Evolutionary conservation across 495 filamentous ascomycete genomes (phyloP), one percentile per base, ranked within the genome.

Genomic region (Xylaria palmicola): DNA sequence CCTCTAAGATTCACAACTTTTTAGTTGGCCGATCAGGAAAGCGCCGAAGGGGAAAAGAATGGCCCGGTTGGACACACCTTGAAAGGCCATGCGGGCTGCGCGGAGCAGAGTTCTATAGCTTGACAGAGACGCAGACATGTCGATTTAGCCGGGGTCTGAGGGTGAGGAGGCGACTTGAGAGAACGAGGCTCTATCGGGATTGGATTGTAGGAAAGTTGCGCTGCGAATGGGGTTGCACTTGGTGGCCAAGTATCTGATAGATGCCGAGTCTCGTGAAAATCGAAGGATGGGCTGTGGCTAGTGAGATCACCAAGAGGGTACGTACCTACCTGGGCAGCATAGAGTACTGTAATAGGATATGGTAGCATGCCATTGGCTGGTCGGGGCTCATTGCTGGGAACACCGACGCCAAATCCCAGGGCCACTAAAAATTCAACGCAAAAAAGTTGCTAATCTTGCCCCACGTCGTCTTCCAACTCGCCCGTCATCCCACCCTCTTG

Each of bases 21-120:
- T 44, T 34, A 43, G 41, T 8, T 15, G 17, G 26, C 55, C 22
- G 22, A 48, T 56, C 37, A 9, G 32, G 13, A 6, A 13, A 36
- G 13, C 32, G 32, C 6, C 6, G 32, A 36, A 36, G 13, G 6
- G 6, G 32, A 15, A 20, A 41, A 17, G 29, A 17, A 36, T 39
- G 40, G 17, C 9, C 20, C 19, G 32, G 20, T 15, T 45, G 20
- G 9, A 49, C 62, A 2, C 74, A 96, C 93, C 88, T 79, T 86
- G 77, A 75, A 98, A 98, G 43, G 92, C 93, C 59, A 93, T 78
- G 29, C 87, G 80, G 30, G 90, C 86, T 26, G 92, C 87, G 50
- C 95, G 94, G 59, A 97, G 81, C 30, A 98, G 74, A 60, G 89
- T 79, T 63, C 93, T 83, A 75, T 97, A 98, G 17, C 92, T 91